phyloP scores from a whole-genome alignment of 768 basidiomycete species.

The Russula foetens region DNA sequence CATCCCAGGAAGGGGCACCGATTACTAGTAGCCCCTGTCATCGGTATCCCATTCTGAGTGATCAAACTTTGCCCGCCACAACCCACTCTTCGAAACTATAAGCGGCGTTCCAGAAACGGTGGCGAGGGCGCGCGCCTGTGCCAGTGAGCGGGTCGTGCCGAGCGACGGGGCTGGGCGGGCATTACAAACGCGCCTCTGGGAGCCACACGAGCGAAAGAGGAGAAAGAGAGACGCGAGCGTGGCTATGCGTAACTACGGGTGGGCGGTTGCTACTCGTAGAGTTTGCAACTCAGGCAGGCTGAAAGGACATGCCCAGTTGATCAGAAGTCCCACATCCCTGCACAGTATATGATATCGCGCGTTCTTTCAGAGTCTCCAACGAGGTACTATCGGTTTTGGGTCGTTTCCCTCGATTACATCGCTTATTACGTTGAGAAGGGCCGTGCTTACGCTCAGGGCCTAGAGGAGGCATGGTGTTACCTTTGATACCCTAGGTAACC shows the following conservation, averaged over 20 bases:
- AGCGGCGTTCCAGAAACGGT: slow-evolving; percentile 7
- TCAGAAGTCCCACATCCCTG: neutral
- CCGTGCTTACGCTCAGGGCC: neutral
- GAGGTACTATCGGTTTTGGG: neutral
- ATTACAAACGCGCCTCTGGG: neutral
- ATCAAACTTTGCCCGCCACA: neutral
- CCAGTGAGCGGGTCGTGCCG: neutral
- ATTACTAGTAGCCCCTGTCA: slow-evolving; percentile 3
- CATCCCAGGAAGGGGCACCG: no score
- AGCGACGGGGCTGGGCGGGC: neutral
- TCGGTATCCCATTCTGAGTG: neutral
- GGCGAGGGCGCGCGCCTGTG: neutral
- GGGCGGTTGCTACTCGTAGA: no score
- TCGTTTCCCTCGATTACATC: neutral
- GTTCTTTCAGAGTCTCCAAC: neutral
- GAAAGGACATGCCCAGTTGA: no score
- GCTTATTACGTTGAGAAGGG: neutral
- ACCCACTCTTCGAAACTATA: neutral
- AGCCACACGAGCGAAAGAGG: neutral
- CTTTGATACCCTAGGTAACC: neutral
- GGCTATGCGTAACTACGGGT: no score
- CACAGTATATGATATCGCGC: no score
- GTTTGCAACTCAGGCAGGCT: no score
- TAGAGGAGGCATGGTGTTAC: neutral
- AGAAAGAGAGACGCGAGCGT: neutral